Evolutionary conservation across 441 rosid genomes (phyloP).

Genomic region (Adansonia madagascariensis): DNA sequence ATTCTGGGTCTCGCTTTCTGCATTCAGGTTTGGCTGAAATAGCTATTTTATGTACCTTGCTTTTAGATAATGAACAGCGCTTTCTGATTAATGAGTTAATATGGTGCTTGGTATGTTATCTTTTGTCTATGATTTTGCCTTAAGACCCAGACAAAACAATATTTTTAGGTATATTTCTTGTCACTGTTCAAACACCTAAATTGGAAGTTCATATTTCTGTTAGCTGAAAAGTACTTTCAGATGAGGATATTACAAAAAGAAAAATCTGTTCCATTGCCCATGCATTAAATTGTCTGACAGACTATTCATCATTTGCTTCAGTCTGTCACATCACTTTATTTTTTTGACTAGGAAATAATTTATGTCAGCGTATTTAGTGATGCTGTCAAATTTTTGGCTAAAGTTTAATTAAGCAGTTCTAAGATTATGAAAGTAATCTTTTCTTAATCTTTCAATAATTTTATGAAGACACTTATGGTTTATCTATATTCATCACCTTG

Average conservation of each 20-base stretch:
- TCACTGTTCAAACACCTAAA: background rate
- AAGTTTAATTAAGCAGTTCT: background rate
- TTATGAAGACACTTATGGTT: background rate
- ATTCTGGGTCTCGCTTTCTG: conserved; percentile 89
- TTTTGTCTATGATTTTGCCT: background rate
- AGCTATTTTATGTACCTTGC: conserved; percentile 12
- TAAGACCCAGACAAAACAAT: background rate
- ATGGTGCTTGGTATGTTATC: background rate
- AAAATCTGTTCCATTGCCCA: background rate
- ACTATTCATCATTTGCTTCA: background rate
- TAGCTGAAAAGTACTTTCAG: background rate
- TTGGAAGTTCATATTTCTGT: background rate
- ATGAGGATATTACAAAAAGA: conserved; percentile 1
- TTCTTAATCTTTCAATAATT: background rate
- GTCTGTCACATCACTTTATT: background rate
- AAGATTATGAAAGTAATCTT: background rate
- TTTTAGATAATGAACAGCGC: background rate
- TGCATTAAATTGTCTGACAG: background rate
- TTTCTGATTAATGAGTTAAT: background rate
- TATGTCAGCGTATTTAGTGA: background rate
- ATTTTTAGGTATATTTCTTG: background rate
- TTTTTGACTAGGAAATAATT: background rate
- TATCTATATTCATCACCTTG: background rate
- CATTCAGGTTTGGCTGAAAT: conserved; percentile 73
- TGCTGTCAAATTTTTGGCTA: background rate